Evolutionary conservation across 2,329 filamentous ascomycete genomes (phyloP).

Genomic region (Tothia fuscella): DNA sequence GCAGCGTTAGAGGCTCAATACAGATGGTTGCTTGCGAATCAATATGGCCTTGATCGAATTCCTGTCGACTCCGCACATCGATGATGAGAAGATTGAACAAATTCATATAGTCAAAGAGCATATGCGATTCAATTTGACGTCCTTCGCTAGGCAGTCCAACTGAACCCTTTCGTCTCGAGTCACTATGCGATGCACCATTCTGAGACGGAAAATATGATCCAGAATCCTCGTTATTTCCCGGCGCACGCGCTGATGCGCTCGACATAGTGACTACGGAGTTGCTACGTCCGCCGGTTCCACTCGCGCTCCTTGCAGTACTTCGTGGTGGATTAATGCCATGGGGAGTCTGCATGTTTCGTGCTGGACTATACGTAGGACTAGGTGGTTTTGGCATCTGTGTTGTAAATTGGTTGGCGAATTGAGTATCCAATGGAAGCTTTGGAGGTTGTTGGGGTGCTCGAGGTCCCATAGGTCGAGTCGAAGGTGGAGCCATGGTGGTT

Average conservation of each 20-base stretch:
- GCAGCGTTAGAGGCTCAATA: slow-evolving; percentile 69
- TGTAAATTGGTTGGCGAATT: slow-evolving; percentile 38
- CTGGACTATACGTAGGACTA: slow-evolving; percentile 68
- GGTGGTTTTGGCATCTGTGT: slow-evolving; percentile 56
- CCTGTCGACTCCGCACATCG: slow-evolving; percentile 67
- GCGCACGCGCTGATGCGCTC: slow-evolving; percentile 26
- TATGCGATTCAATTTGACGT: slow-evolving; percentile 51
- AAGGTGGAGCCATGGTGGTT: slow-evolving; percentile 12
- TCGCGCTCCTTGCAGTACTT: slow-evolving; percentile 52
- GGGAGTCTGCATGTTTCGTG: slow-evolving; percentile 55
- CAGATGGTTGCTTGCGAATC: slow-evolving; percentile 75
- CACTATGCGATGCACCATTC: slow-evolving; percentile 10
- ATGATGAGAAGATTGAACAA: slow-evolving; percentile 64
- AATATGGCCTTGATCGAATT: slow-evolving; percentile 83
- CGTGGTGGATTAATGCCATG: slow-evolving; percentile 54
- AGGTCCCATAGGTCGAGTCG: slow-evolving; percentile 33
- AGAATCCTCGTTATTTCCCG: slow-evolving; percentile 22
- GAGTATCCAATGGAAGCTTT: slow-evolving; percentile 38
- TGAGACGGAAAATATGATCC: slow-evolving; percentile 32
- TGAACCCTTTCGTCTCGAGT: slow-evolving; percentile 21
- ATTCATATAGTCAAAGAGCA: slow-evolving; percentile 59
- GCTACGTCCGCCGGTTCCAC: slow-evolving; percentile 38
- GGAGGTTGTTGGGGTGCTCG: slow-evolving; percentile 36
- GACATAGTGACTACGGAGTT: slow-evolving; percentile 34
- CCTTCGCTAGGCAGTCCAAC: slow-evolving; percentile 42